Percentiles rank a stretch among this genome's conserved stretches.
These are phyloP conservation scores for Fusarium albosuccineum DNA, from an alignment of 2,329 filamentous ascomycete species.

Conservation along the genomic window DNA sequence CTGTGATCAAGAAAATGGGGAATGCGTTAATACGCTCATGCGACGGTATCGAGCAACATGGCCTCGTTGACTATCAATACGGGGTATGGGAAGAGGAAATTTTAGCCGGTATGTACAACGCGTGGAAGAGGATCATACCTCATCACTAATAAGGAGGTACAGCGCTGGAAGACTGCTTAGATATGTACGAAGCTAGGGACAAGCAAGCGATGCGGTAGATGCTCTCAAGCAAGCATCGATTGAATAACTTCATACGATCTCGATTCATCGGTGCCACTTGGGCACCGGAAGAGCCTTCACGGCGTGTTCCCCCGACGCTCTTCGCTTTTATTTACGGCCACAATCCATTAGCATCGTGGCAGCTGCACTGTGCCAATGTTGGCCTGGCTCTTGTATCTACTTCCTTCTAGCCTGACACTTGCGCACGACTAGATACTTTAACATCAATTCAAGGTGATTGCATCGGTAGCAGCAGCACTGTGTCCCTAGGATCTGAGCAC, in stretches of 20 bases:
- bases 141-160: constrained; percentile 24
- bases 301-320: background rate
- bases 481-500: too few species aligned
- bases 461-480: too few species aligned
- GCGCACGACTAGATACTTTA: background rate
- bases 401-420: constrained; percentile 15
- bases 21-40: constrained; percentile 85
- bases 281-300: too few species aligned
- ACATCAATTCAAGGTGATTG: too few species aligned
- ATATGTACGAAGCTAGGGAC: constrained; percentile 59
- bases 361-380: constrained; percentile 22
- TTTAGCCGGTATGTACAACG: constrained; percentile 74
- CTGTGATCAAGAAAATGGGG: constrained; percentile 82
- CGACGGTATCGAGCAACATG: constrained; percentile 88
- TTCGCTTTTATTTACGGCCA: constrained; percentile 1
- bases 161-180: constrained; percentile 58
- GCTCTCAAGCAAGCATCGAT: constrained; percentile 29
- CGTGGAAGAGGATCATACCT: constrained; percentile 2
- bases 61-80: constrained; percentile 97
- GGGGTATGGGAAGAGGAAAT: constrained; percentile 97
- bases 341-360: constrained; percentile 22
- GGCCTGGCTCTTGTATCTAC: constrained; percentile 6
- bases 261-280: background rate
- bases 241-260: background rate
- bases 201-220: constrained; percentile 49